These are phyloP conservation scores for Podila minutissima DNA, from an alignment of 192 early-diverging fungal species.

Conservation along the genomic window DNA sequence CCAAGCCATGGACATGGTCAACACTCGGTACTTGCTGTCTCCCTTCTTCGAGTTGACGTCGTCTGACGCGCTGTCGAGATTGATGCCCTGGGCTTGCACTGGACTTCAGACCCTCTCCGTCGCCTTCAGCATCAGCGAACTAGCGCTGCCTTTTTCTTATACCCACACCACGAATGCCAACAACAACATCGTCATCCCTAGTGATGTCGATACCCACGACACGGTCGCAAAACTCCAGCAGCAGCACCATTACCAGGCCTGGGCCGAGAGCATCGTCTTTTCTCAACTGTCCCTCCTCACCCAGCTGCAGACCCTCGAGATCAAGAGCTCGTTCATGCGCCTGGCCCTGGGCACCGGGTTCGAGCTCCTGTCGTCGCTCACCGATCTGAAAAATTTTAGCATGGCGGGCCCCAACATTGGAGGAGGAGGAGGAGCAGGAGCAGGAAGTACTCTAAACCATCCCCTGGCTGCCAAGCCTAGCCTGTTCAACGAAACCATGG, in stretches of 20 bases:
- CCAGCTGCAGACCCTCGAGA: slow-evolving; percentile 4
- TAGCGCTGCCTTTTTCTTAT: no score
- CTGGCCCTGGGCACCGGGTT: slow-evolving; percentile 6
- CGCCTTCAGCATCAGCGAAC: no score
- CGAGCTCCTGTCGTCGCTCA: slow-evolving; percentile 6
- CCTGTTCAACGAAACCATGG: slow-evolving; percentile 1
- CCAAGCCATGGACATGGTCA: slow-evolving; percentile 17
- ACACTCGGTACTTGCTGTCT: not conserved
- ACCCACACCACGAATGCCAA: not conserved
- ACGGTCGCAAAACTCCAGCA: not conserved
- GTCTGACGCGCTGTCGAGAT: not conserved
- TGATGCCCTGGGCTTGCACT: no score
- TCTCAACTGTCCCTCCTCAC: not conserved
- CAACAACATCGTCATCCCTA: not conserved
- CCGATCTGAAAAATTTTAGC: slow-evolving; percentile 4
- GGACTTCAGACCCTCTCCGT: no score
- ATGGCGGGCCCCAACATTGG: slow-evolving; percentile 5
- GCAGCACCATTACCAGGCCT: not conserved
- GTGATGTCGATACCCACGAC: no score
- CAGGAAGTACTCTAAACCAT: not conserved
- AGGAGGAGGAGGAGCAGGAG: not conserved
- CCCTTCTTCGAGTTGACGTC: not conserved
- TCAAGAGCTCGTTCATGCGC: slow-evolving; percentile 7
- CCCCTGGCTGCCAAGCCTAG: not conserved
- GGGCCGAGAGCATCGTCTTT: slow-evolving; percentile 9